These are phyloP conservation scores for Chytriomyces confervae DNA, from an alignment of 192 early-diverging fungal species.

Conservation along the genomic window DNA sequence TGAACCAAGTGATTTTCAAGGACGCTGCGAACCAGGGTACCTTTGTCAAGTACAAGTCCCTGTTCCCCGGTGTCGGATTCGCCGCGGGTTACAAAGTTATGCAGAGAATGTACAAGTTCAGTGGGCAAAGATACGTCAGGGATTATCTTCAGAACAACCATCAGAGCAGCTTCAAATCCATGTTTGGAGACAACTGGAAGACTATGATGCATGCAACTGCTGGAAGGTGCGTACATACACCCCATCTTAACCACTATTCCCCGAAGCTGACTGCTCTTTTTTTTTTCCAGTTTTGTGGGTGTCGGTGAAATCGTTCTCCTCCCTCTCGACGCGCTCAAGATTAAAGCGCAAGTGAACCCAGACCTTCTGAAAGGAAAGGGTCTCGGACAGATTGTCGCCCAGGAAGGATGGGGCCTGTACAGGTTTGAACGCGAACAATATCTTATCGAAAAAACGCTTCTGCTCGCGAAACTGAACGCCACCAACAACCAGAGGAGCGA, in stretches of 20 bases:
- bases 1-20: too few species aligned
- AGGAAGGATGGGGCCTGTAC: constrained; percentile 93
- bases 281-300: constrained; percentile 76
- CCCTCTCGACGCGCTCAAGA: constrained; percentile 97
- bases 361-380: constrained; percentile 85
- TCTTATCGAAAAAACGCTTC: constrained; percentile 3
- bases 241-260: background rate
- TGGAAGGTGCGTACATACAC: constrained; percentile 57
- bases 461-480: background rate
- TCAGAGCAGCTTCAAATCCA: constrained; percentile 71
- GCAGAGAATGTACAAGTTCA: constrained; percentile 98
- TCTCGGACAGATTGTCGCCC: constrained; percentile 73
- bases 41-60: constrained; percentile 84
- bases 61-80: constrained; percentile 97
- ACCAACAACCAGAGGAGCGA: constrained; percentile 68
- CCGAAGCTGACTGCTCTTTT: background rate
- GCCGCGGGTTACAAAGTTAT: constrained; percentile 98
- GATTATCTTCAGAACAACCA: constrained; percentile 89
- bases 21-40: constrained; percentile 77
- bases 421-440: constrained; percentile 50
- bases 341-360: constrained; percentile 96
- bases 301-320: constrained; percentile 97
- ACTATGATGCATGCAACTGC: constrained; percentile 98
- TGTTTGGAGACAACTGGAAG: constrained; percentile 95
- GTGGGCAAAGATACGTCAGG: constrained; percentile 94